Evolutionary conservation across 2,329 filamentous ascomycete species (phyloP), one percentile per base, ranked within the genome.

Genomic region (Colletotrichum lindemuthianum): DNA sequence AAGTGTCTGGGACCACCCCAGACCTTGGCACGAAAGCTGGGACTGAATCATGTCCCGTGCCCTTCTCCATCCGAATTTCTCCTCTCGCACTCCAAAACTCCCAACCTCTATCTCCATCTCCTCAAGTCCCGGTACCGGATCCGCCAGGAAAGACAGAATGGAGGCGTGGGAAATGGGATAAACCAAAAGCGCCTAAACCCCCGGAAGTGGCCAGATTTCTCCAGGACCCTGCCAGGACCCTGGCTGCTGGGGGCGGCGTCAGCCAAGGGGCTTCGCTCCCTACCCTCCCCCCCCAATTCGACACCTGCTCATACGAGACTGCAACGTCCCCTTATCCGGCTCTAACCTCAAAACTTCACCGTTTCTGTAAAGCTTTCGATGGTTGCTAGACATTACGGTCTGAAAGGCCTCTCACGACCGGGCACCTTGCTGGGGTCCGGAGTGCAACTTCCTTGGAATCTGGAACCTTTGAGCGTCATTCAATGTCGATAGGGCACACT

Each of bases 31-130:
- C 24, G 5, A 40, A 39, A 59, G 56, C 56, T 59, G 56, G 47
- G 40, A 59, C 56, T 59, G 56, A 59, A 59, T 59, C 56, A 59
- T 59, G 56, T 59, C 40, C 56, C 56, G 56, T 44, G 40, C 54
- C 41, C 24, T 24, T 24, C 24, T 24, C 24, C 24, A 24, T 24
- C 24, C 54, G 32, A 40, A 12, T 57, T 37, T 34, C 34, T 12
- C 24, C 33, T 44, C 36, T 36, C 44, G 16, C 39, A 34, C 2
- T 13, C 16, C 15, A 2, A 36, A 7, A 5, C 37, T 57, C 44
- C 51, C 36, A 41, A 43, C 13, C 34, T 33, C 45, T 39, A 44
- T 6, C 15, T 59, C 48, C 55, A 43, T 50, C 37, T 49, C 55
- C 36, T n/a, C 15, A 47, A n/a, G 12, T 24, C 45, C 44, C 36